Evolutionary conservation across 73 alveolate species (phyloP).

Genomic region (Paramecium biaurelia): DNA sequence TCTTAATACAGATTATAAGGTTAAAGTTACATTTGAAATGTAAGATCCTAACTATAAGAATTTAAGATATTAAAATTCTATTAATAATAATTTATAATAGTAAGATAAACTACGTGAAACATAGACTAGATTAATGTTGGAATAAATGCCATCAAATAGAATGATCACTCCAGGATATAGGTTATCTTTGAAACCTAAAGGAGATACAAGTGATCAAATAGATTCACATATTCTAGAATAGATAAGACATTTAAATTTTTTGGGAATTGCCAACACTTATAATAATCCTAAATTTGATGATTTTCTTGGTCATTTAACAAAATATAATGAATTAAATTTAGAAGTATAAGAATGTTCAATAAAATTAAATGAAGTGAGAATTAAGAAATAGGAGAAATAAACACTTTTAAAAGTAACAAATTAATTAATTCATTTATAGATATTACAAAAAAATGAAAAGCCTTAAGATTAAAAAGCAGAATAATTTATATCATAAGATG

Average conservation of each 20-base stretch:
- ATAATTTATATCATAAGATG: not conserved
- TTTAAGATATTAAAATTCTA: not conserved
- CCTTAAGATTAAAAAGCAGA: not conserved
- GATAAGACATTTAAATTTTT: not conserved
- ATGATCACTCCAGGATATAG: slow-evolving; percentile 12
- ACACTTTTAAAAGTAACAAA: not conserved
- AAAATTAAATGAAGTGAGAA: not conserved
- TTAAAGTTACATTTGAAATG: not conserved
- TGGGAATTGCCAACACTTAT: not conserved
- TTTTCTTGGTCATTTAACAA: not conserved
- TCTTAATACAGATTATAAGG: not conserved
- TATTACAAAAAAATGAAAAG: not conserved
- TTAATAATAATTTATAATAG: not conserved
- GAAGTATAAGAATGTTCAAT: not conserved
- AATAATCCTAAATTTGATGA: slow-evolving; percentile 14
- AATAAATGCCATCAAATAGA: slow-evolving; percentile 14
- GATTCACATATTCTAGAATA: not conserved
- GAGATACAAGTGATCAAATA: not conserved
- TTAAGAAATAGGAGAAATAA: not conserved
- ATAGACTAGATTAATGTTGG: not conserved
- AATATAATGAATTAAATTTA: not conserved
- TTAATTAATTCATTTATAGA: not conserved
- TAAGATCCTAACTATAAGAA: not conserved
- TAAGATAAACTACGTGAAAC: not conserved
- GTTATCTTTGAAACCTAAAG: not conserved